Percentiles rank a stretch among this genome's conserved stretches.
Conservation (phyloP, 2,329 filamentous ascomycete species). For the Fusarium concolor region DNA sequence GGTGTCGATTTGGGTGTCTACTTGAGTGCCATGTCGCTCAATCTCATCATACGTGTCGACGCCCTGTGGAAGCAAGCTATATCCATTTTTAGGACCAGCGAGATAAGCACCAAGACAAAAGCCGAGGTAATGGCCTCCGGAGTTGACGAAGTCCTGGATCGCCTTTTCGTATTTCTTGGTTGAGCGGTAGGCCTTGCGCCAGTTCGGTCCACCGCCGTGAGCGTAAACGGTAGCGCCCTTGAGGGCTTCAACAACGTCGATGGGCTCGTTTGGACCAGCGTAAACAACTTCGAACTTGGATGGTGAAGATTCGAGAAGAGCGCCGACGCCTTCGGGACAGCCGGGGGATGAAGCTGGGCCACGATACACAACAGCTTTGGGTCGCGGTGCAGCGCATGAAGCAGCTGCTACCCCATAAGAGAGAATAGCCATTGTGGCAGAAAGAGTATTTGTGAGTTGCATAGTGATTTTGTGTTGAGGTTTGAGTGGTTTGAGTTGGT, state of each 20-base stretch:
- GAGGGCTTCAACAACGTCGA: conserved; percentile 1
- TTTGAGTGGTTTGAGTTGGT: no score
- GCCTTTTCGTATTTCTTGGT: conserved; percentile 11
- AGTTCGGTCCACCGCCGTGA: not conserved
- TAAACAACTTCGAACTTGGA: conserved; percentile 8
- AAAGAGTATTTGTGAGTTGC: not conserved
- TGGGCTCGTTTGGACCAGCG: not conserved
- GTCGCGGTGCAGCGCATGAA: not conserved
- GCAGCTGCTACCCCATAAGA: not conserved
- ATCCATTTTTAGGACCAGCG: not conserved
- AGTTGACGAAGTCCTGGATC: not conserved
- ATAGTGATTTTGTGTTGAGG: not conserved
- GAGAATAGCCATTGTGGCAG: not conserved
- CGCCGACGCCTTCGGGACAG: not conserved
- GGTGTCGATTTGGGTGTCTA: not conserved
- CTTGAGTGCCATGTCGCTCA: not conserved
- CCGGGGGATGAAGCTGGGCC: conserved; percentile 10
- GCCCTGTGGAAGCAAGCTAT: not conserved
- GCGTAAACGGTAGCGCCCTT: conserved; percentile 1
- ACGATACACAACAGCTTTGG: conserved; percentile 15
- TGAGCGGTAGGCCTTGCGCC: conserved; percentile 4
- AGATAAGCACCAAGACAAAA: conserved; percentile 17
- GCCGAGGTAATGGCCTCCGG: not conserved
- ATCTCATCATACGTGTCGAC: conserved; percentile 8
- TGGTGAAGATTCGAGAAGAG: not conserved